Conservation (phyloP, 2,329 filamentous ascomycete genomes). For the Aureobasidium musti region DNA sequence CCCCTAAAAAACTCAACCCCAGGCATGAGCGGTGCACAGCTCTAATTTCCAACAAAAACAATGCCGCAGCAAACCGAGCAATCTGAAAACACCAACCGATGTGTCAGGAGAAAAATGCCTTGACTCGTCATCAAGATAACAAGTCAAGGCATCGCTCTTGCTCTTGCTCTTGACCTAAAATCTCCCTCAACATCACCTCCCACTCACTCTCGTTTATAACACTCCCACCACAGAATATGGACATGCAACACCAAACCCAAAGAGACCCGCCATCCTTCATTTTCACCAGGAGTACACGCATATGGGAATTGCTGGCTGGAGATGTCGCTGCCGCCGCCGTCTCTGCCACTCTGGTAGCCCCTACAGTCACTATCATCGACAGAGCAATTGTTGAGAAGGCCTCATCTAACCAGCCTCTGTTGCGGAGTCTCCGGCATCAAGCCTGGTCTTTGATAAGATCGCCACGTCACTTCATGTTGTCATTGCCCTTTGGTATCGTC, state of each 20-base stretch:
- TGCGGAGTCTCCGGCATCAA: conserved; percentile 33
- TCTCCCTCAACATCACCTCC: neutral
- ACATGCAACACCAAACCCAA: conserved; percentile 15
- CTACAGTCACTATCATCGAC: conserved; percentile 38
- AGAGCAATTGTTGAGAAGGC: conserved; percentile 39
- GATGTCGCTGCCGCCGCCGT: conserved; percentile 37
- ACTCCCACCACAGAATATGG: neutral
- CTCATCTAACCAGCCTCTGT: conserved; percentile 33
- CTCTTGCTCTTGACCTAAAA: conserved; percentile 10
- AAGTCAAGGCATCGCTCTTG: neutral
- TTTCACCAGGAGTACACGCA: conserved; percentile 21
- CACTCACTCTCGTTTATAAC: neutral
- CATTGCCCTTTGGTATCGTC: conserved; percentile 39
- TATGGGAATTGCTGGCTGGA: conserved; percentile 33
- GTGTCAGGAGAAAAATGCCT: conserved; percentile 23
- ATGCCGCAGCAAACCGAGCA: conserved; percentile 25
- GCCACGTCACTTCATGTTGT: conserved; percentile 36
- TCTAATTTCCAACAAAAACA: conserved; percentile 29
- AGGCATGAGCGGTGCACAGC: conserved; percentile 5
- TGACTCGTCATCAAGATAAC: conserved; percentile 18
- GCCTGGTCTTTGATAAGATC: conserved; percentile 36
- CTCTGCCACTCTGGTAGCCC: conserved; percentile 37
- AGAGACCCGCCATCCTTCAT: conserved; percentile 24
- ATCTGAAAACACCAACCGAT: conserved; percentile 6
- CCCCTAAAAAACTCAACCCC: conserved; percentile 12